Evolutionary conservation across 148 eudicot genomes (phyloP).

Genomic region (Rhododendron ovatum): DNA sequence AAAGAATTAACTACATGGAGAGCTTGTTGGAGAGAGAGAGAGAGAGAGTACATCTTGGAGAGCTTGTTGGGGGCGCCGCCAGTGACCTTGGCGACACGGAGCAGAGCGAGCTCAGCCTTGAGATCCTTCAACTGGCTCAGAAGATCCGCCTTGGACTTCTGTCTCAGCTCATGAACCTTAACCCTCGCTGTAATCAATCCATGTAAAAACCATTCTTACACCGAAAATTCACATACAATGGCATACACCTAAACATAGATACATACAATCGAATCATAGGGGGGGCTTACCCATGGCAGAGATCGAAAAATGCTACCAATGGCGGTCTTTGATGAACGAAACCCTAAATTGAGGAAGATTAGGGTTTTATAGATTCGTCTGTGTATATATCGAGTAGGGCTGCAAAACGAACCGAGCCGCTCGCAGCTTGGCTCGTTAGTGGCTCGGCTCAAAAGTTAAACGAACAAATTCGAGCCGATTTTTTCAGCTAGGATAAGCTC

Average conservation of each 20-base stretch:
- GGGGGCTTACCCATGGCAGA: background rate
- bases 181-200: constrained; percentile 38
- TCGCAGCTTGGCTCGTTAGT: too few species aligned
- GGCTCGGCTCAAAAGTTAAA: too few species aligned
- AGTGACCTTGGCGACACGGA: constrained; percentile 83
- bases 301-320: background rate
- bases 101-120: constrained; percentile 65
- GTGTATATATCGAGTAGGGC: background rate
- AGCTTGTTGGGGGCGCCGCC: constrained; percentile 91
- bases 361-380: background rate
- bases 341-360: background rate
- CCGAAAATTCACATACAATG: background rate
- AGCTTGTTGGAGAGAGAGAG: too few species aligned
- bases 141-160: constrained; percentile 54
- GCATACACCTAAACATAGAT: background rate
- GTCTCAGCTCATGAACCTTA: constrained; percentile 71
- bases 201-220: background rate
- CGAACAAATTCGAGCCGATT: too few species aligned
- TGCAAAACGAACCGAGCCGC: too few species aligned
- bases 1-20: too few species aligned
- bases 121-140: constrained; percentile 55
- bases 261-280: background rate
- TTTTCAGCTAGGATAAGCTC: too few species aligned
- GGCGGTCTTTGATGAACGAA: background rate
- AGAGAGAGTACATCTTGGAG: constrained; percentile 54